Evolutionary conservation across 805 yeast genomes (phyloP).

Genomic region (Candida quercuum): DNA sequence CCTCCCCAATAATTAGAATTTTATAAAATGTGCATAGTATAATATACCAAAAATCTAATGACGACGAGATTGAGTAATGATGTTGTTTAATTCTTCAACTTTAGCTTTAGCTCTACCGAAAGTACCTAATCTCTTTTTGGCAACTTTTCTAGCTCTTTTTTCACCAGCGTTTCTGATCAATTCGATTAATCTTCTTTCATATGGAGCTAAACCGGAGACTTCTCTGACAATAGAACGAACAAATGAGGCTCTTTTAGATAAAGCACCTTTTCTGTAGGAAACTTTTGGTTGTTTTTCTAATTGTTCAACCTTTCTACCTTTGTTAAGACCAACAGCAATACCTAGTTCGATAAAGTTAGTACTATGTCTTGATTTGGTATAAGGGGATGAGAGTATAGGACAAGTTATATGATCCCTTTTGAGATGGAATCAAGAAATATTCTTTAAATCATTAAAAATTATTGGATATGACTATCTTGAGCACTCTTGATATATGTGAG

Average conservation of each 20-base stretch:
- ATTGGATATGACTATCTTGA: no score
- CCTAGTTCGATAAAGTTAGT: constrained; percentile 43
- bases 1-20: background rate
- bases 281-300: constrained; percentile 82
- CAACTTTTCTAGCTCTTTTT: constrained; percentile 99
- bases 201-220: constrained; percentile 98
- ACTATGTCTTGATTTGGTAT: constrained; percentile 11
- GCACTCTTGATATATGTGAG: no score
- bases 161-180: constrained; percentile 99
- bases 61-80: constrained; percentile 97
- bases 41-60: constrained; percentile 41
- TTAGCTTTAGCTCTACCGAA: constrained; percentile 99
- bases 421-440: no score
- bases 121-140: constrained; percentile 99
- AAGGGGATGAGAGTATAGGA: no score
- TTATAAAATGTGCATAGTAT: background rate
- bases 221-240: constrained; percentile 95
- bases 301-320: constrained; percentile 94
- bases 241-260: constrained; percentile 91
- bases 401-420: no score
- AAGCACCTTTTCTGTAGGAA: constrained; percentile 95
- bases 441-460: no score
- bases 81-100: constrained; percentile 96
- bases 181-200: constrained; percentile 99
- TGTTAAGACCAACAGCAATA: constrained; percentile 98